Percentiles rank a stretch among this genome's conserved stretches.
Conservation (phyloP, 2,329 filamentous ascomycete species). For the Rachicladosporium sp. region DNA sequence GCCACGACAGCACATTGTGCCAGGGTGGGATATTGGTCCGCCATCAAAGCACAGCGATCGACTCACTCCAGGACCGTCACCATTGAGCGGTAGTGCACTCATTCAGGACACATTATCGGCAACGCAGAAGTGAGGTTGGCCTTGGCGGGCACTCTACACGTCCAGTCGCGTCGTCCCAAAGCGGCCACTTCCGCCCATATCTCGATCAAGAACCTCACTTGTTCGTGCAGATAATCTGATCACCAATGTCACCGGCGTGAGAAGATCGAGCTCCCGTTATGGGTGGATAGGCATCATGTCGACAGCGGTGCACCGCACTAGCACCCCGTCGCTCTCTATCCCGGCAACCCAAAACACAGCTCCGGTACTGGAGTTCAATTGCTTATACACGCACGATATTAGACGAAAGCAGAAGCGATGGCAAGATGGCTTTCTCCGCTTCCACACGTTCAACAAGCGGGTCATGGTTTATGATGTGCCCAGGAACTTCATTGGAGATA, state of each 20-base stretch:
- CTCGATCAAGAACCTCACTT: no score
- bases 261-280: no score
- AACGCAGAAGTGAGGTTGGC: no score
- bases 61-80: background rate
- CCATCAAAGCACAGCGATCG: slow-evolving; percentile 44
- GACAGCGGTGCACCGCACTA: slow-evolving; percentile 20
- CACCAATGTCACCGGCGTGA: no score
- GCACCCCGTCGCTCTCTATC: slow-evolving; percentile 25
- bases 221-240: no score
- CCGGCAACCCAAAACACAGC: slow-evolving; percentile 53
- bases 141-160: no score
- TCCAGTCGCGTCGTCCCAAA: no score
- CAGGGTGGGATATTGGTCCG: slow-evolving; percentile 74
- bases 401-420: slow-evolving; percentile 80
- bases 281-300: slow-evolving; percentile 15
- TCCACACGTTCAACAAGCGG: slow-evolving; percentile 81
- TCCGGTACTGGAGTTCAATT: slow-evolving; percentile 67
- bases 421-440: slow-evolving; percentile 83
- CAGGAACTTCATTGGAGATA: slow-evolving; percentile 71
- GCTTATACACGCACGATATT: slow-evolving; percentile 77
- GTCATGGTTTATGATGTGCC: slow-evolving; percentile 81
- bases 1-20: slow-evolving; percentile 77
- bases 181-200: no score
- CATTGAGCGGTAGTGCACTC: no score
- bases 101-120: no score